Evolutionary conservation across 1,139 yeast genomes (phyloP), one percentile per base, ranked within the genome.

Genomic region (Yamadazyma blattariae): DNA sequence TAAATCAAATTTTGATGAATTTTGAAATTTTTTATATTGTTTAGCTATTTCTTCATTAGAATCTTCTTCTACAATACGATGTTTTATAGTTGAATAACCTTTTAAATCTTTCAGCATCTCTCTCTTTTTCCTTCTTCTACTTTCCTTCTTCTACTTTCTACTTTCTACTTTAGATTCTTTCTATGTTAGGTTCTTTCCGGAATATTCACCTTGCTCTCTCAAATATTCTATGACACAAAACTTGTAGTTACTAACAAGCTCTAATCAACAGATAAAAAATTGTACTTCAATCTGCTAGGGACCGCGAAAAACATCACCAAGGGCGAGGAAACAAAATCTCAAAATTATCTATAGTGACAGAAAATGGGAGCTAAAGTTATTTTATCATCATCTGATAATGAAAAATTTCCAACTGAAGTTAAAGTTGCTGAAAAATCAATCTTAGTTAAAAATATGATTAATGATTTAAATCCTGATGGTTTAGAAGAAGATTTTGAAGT

Each of bases 341-440:
- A n/a, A n/a, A n/a, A n/a, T n/a, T n/a, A n/a, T n/a, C n/a, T n/a
- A n/a, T n/a, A n/a, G n/a, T n/a, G n/a, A n/a, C n/a, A n/a, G n/a
- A n/a, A n/a, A 17, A 17, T 17, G 19, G 7, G 5, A 17, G 90
- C 72, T 23, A 70, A 72, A 50, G 77, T 83, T 36, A 76, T 80
- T 2, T 69, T 84, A 37, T 74, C 81, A 25, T 80, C 90, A 29
- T 79, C 86, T 0, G 94, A 84, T 54, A 83, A 82, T 35, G 90
- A 83, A 52, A 69, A 69, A 48, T 83, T 83, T 57, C 76, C 78
- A 7, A 86, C 82, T 35, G 96, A 87, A 46, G 75, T 79, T 46
- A 81, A 82, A 55, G 92, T 90, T 20, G 97, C 97, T 7, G 95
- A 87, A 57, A 85, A 92, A 59, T 87, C 96, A 7, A 74, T 87